These are phyloP conservation scores for Millerozyma miso DNA, from an alignment of 805 yeast genomes.

Conservation along the genomic window DNA sequence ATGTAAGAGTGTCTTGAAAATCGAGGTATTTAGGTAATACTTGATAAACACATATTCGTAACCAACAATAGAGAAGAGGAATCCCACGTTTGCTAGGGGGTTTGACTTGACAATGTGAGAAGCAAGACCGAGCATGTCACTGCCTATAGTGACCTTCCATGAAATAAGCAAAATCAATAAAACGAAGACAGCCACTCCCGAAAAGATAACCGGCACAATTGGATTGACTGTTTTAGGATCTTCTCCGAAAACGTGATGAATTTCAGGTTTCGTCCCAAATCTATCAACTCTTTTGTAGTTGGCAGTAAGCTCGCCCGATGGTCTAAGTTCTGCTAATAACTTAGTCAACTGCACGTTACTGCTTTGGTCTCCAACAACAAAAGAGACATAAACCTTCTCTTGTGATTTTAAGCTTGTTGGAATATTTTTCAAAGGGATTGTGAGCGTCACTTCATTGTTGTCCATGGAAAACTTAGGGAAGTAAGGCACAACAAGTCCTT, in stretches of 20 bases:
- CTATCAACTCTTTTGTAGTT: slow-evolving; percentile 25
- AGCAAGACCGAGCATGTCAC: slow-evolving; percentile 30
- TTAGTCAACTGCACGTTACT: slow-evolving; percentile 17
- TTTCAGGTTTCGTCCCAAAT: slow-evolving; percentile 54
- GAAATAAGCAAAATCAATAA: slow-evolving; percentile 39
- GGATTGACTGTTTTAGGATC: slow-evolving; percentile 52
- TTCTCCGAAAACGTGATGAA: slow-evolving; percentile 55
- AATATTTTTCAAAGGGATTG: slow-evolving; percentile 24
- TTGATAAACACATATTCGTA: slow-evolving; percentile 52
- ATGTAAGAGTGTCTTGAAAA: slow-evolving; percentile 54
- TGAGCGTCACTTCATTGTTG: slow-evolving; percentile 16
- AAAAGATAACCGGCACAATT: slow-evolving; percentile 49
- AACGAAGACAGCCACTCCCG: slow-evolving; percentile 38
- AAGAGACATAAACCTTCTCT: slow-evolving; percentile 24
- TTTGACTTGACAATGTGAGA: slow-evolving; percentile 31
- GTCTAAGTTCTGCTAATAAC: slow-evolving; percentile 28
- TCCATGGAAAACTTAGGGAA: slow-evolving; percentile 24
- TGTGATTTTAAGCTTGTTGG: slow-evolving; percentile 35
- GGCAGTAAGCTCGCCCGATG: slow-evolving; percentile 19
- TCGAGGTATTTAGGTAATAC: slow-evolving; percentile 57
- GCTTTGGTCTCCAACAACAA: slow-evolving; percentile 27
- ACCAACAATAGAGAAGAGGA: slow-evolving; percentile 44
- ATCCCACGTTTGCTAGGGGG: slow-evolving; percentile 37
- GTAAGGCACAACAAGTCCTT: slow-evolving; percentile 28
- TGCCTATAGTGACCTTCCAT: slow-evolving; percentile 35